Base-by-base conservation (phyloP, 2,329 filamentous ascomycete species). In the Teratosphaeria pseudoeucalypti region DNA sequence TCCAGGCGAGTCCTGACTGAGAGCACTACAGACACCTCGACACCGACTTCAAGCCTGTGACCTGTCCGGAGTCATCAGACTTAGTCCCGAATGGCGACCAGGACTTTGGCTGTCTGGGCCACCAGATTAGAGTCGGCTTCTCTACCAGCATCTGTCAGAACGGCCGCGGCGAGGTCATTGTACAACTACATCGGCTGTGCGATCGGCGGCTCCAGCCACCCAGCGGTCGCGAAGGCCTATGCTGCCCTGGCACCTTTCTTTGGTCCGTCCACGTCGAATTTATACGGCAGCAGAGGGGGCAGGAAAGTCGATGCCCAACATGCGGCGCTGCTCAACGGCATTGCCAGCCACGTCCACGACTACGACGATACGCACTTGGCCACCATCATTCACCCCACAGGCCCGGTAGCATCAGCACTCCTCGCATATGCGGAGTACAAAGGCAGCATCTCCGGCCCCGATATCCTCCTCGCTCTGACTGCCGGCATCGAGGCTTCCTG, bases 331-430 rank as follows among this genome's bases (percentile, higher is more conserved):
- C 64, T 83, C 54, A 82, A 83, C 61, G 81, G 81, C 29, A 81
- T 83, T 52, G 78, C 80, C 12, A 80, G 77, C 34, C 79, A 82
- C 61, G 78, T 82, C 3, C 78, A 82, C 59, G 80, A 83, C 64
- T 83, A 82, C 66, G 81, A 83, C 61, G 80, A 83, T 65, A 82
- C 79, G 0, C 80, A 82, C 63, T 72, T 82, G 0, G 78, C 79
- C 54, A 82, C 78, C 5, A 79, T 82, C 62, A 82, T 83, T 53
- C 81, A 83, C 62, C 81, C 80, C 0, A 76, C 79, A 0, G 79
- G 80, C 0, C 77, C 79, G 0, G 78, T 82, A 0, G 78, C 79
- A 1, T 76, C 73, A 49, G 80, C 80, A 0, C 65, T 82, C 1
- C 72, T 83, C 2, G 77, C 80, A 1, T 73, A 78, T 14, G 73